Evolutionary conservation across 345 rosid genomes (phyloP).

Genomic region (Raphanus raphanistrum): DNA sequence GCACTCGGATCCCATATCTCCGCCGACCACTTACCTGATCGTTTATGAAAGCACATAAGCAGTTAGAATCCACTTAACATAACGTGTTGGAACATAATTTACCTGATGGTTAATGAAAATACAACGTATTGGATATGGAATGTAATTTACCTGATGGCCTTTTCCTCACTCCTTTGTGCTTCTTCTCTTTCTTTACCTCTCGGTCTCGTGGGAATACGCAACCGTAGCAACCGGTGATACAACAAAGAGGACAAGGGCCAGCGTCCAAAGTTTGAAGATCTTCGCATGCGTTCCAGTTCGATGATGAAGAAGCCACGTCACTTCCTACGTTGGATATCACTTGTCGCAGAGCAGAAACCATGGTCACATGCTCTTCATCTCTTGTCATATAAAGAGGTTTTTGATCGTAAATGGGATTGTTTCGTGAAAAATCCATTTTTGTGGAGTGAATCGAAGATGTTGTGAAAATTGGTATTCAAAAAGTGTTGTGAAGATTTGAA

Average conservation of each 20-base stretch:
- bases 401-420: background rate
- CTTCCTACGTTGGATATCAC: background rate
- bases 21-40: constrained; percentile 5
- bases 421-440: background rate
- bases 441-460: background rate
- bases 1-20: constrained; percentile 6
- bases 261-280: background rate
- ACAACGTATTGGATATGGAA: background rate
- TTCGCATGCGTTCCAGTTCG: background rate
- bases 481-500: background rate
- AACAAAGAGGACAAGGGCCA: background rate
- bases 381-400: background rate
- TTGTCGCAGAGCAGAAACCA: constrained; percentile 1
- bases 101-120: background rate
- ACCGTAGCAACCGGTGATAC: constrained; percentile 5
- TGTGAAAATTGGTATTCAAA: background rate
- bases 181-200: constrained; percentile 1
- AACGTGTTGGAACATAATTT: background rate
- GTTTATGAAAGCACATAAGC: background rate
- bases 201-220: background rate
- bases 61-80: background rate
- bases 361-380: background rate
- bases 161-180: constrained; percentile 1
- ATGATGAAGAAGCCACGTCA: background rate
- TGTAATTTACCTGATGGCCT: background rate